Base-by-base conservation (phyloP, 768 basidiomycete genomes). In the Amanita exitialis region DNA sequence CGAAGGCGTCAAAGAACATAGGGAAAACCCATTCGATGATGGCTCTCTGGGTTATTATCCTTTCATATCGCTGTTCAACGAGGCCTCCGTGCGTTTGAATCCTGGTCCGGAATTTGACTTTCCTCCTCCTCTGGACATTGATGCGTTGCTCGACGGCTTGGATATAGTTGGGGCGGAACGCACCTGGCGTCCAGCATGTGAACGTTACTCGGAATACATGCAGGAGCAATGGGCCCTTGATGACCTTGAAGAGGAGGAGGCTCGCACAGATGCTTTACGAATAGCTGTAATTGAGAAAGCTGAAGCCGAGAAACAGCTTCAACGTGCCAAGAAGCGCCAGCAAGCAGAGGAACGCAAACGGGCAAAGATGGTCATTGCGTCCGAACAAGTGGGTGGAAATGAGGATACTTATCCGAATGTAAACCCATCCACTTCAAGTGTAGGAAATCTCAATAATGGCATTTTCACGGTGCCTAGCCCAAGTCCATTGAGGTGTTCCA, bases 31-130 rank as follows among this genome's bases (percentile, higher is more conserved):
- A 2, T 89, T 91, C 59, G 93, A 99, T 63, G 96, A 99, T 63
- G 96, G 95, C 16, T 83, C 86, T 16, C 69, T 96, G 5, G 96
- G 96, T 1, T 99, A 99, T 66, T 98, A 92, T 63, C 92, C 95
- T 0, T 84, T 97, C 69, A 79, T 96, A 56, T 95, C 91, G 3
- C 72, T 95, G 34, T 99, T 91, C 71, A 94, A 93, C 59, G 84
- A 86, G 53, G 95, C 90, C 0, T 79, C 80, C 53, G 86, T 93
- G 10, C 75, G 65, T 43, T 73, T 95, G 52, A 97, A 99, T 61
- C 80, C 93, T 15, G 96, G 96, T 0, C 96, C 96, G 0, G 64
- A 83, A 54, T 98, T 94, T 59, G 77, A 79, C 6, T 88, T 76
- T 58, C 78, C 87, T 1, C 93, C 92, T 2, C 89, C 89, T 1